Base-by-base conservation (phyloP, 129 eudicot species). In the Kitagawia praeruptora region DNA sequence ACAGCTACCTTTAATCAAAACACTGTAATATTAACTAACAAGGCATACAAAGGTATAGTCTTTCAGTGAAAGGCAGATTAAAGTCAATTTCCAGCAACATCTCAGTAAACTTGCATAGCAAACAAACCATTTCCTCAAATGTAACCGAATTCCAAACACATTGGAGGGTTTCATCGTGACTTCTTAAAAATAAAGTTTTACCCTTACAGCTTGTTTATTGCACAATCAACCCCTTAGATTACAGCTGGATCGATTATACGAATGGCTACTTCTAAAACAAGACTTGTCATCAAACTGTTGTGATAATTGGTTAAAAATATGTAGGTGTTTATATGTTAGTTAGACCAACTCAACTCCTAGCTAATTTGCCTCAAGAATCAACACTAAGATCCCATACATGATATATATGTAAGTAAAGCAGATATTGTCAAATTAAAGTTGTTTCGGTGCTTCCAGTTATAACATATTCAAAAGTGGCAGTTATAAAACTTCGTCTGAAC, bases 381-480 rank as follows among this genome's bases (percentile, higher is more conserved):
- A 64, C 16, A 81, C 72, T 58, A 77, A 40, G 49, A 54, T 77
- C 63, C 80, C 45, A 28, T 58, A n/a, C 41, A 19, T 44, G 19
- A 53, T 46, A 46, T 4, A 53, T 53, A 53, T 18, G 61, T 14
- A 49, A 2, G 18, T 16, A 53, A 4, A 46, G 37, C 39, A 45
- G 38, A 45, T 42, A 19, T 28, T 76, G 34, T 81, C 84, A 47
- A 64, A 12, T 63, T 16, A 54, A 19, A 19, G 27, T 54, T 19
- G 63, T 6, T 54, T 15, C 27, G n/a, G 27, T 19, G 63, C 63
- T 19, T 54, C 80, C n/a, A 49, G 41, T 67, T 13, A 44, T 75
- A 75, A 81, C 76, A 49, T 64, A 46, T 81, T 38, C 70, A 48
- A 34, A 31, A 81, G 45, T 49, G 45, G 78, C 34, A 49, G 31